Base-by-base conservation (phyloP, 2,329 filamentous ascomycete species). In the Zasmidium angulare region DNA sequence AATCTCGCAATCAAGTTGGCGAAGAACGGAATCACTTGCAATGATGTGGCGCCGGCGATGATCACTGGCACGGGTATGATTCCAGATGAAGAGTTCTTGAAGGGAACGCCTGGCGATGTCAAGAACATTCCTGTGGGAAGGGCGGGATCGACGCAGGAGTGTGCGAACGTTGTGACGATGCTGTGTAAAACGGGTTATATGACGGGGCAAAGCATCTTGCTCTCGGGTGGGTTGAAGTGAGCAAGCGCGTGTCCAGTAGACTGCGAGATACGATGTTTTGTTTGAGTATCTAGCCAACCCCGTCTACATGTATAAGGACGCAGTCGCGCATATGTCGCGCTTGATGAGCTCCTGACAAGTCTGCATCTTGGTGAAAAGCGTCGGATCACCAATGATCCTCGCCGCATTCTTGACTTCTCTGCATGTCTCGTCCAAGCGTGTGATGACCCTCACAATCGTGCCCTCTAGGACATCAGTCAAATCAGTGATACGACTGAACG, bases 321-420 rank as follows among this genome's bases (percentile, higher is more conserved):
- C 91, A 43, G 93, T 91, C 19, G 93, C 93, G 21, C 91, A 96
- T 55, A 96, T 95, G 74, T 97, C 95, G 71, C 95, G 81, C 83
- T 96, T 96, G 74, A 99, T 99, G 84, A 97, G 84, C 81, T 99
- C 95, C 83, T 98, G 93, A 67, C 93, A 96, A 63, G 87, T 87
- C 78, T 96, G 89, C 93, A 99, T 99, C 84, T 99, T 99, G 66
- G 88, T 86, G 75, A 96, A 97, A 66, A 99, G 78, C 57, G 89
- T 89, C 2, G 95, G 95, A 73, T 99, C 95, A 22, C 95, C 95
- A 67, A 99, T 93, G 66, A 99, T 91, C 66, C 95, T 84, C 24
- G 95, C 95, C 40, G 95, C 93, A 73, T 96, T 98, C 82, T 96
- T 97, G 57, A 98, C 95, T 77, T 99, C 95, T 50, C 95, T 84